Conservation (phyloP, 176 grass and related monocot species). For the Hordeum marinum region DNA sequence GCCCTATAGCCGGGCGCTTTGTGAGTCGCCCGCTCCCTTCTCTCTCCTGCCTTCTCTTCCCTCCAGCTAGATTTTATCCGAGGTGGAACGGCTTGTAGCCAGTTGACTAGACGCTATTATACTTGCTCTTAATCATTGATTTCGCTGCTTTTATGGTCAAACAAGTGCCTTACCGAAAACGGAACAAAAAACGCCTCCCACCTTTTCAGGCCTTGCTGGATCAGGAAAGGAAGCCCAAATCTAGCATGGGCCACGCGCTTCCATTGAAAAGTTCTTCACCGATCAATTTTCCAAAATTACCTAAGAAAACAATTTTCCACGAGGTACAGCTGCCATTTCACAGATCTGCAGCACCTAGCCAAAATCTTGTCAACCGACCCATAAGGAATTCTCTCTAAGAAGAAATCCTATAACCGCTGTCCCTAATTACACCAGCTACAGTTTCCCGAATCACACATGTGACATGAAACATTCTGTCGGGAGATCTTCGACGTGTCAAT, state of each 20-base stretch:
- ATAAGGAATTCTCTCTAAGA: too few species aligned
- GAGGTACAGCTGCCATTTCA: neutral
- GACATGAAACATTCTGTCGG: neutral
- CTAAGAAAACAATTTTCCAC: too few species aligned
- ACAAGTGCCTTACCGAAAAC: neutral
- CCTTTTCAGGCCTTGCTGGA: neutral
- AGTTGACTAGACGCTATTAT: too few species aligned
- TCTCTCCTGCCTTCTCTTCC: too few species aligned
- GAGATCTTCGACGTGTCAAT: neutral
- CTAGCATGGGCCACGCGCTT: neutral
- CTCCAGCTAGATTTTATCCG: too few species aligned
- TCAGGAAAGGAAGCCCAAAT: neutral
- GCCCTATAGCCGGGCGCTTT: too few species aligned
- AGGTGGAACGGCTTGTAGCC: too few species aligned
- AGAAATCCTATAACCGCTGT: neutral
- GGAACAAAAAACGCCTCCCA: neutral
- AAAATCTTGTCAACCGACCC: neutral
- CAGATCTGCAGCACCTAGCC: neutral
- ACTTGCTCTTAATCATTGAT: too few species aligned
- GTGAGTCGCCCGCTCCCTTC: too few species aligned
- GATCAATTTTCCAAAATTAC: too few species aligned
- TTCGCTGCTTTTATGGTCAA: too few species aligned
- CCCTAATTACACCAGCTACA: neutral
- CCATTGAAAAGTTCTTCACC: neutral
- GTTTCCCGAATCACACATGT: neutral